These are phyloP conservation scores for Euryodendron excelsum DNA, from an alignment of 148 eudicot genomes.

Conservation along the genomic window DNA sequence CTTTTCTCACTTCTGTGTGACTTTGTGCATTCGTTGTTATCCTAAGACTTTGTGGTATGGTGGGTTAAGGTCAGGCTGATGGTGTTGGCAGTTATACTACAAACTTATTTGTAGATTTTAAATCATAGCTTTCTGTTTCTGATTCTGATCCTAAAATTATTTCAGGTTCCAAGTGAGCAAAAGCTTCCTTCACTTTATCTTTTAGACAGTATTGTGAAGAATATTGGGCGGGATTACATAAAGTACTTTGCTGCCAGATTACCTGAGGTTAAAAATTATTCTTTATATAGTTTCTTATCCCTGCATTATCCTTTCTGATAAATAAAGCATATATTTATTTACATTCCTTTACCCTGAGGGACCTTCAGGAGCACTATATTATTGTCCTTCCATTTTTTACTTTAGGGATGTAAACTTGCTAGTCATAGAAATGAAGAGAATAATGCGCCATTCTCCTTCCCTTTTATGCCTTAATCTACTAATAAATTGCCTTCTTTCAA, in stretches of 20 bases:
- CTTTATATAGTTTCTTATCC: background rate
- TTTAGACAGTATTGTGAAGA: conserved; percentile 97
- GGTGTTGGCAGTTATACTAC: background rate
- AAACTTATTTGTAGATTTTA: background rate
- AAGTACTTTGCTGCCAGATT: conserved; percentile 77
- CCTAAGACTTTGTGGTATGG: background rate
- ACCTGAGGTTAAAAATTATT: conserved; percentile 76
- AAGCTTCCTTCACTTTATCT: conserved; percentile 96
- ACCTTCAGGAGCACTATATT: background rate
- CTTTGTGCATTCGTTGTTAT: background rate
- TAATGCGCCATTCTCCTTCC: background rate
- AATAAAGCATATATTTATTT: background rate
- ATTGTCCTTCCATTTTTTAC: background rate
- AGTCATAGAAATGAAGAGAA: background rate
- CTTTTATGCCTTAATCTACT: background rate
- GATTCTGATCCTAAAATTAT: too few relatives aligned
- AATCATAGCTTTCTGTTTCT: conserved; percentile 7
- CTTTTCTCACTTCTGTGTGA: background rate
- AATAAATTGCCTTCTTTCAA: background rate
- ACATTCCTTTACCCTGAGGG: too few relatives aligned
- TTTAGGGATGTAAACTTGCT: background rate
- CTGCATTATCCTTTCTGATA: background rate
- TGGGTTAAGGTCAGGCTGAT: background rate
- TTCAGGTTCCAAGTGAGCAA: conserved; percentile 93
- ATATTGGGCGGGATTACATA: conserved; percentile 92